Evolutionary conservation across 345 rosid genomes (phyloP).

Genomic region (Salix dunnii): DNA sequence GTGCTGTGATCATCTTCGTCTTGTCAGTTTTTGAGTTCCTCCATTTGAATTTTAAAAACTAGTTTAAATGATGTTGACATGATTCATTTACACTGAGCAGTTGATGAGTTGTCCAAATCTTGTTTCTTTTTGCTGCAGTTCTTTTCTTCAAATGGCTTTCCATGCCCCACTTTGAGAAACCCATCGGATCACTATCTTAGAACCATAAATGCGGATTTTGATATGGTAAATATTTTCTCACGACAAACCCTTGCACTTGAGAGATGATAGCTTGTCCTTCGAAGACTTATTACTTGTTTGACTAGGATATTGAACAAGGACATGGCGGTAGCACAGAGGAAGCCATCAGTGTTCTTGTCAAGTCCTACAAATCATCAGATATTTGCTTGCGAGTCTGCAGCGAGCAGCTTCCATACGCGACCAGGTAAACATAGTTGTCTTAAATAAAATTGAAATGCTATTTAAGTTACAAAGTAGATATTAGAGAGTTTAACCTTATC

Average conservation of each 20-base stretch:
- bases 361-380: slow-evolving; percentile 12
- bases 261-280: no score
- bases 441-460: neutral
- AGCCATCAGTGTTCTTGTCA: slow-evolving; percentile 1
- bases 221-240: neutral
- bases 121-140: slow-evolving; percentile 17
- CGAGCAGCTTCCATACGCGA: neutral
- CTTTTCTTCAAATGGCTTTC: slow-evolving; percentile 36
- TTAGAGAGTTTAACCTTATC: no score
- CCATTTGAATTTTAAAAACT: no score
- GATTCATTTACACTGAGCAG: neutral
- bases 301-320: slow-evolving; percentile 9
- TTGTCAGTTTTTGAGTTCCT: no score
- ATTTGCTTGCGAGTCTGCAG: neutral
- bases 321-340: neutral
- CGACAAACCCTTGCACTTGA: neutral
- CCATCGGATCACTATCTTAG: slow-evolving; percentile 12
- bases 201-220: slow-evolving; percentile 6
- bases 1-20: slow-evolving; percentile 5
- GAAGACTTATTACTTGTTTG: neutral
- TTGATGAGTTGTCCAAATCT: neutral
- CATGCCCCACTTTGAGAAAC: slow-evolving; percentile 27
- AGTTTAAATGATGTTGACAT: no score
- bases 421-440: neutral
- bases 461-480: neutral